Percentiles rank a stretch among this genome's conserved stretches.
Conservation (phyloP, 23 red algal genomes). For the Gracilariopsis chorda region DNA sequence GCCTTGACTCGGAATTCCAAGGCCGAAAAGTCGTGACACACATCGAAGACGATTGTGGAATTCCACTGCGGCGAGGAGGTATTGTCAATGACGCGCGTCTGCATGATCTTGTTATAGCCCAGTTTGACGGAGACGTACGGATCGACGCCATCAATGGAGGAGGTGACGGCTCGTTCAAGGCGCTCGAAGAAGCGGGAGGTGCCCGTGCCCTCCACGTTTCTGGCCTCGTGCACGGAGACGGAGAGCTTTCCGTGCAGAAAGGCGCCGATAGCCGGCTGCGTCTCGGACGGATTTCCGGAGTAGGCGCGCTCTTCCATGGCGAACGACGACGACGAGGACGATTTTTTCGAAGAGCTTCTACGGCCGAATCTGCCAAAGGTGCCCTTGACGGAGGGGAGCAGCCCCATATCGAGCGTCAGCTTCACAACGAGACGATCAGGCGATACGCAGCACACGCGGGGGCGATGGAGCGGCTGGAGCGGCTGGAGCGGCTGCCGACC, state of each 20-base stretch:
- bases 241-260: constrained; percentile 57
- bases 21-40: constrained; percentile 37
- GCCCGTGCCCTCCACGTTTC: constrained; percentile 51
- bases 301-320: background rate
- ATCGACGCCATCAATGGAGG: constrained; percentile 70
- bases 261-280: background rate
- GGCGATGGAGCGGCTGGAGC: too few species aligned
- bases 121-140: constrained; percentile 68
- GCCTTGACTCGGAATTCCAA: constrained; percentile 72
- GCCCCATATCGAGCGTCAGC: too few species aligned
- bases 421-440: too few species aligned
- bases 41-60: constrained; percentile 21
- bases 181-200: constrained; percentile 29
- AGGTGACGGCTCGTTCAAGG: constrained; percentile 52
- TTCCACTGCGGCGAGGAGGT: constrained; percentile 45
- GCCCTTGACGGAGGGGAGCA: too few species aligned
- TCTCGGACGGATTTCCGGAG: background rate
- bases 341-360: too few species aligned
- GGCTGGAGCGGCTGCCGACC: too few species aligned
- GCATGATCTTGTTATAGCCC: constrained; percentile 77
- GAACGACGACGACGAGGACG: too few species aligned
- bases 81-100: constrained; percentile 67
- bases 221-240: constrained; percentile 45
- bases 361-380: too few species aligned
- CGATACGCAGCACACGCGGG: too few species aligned